Evolutionary conservation across 768 basidiomycete genomes (phyloP).

Genomic region (Vararia minispora): DNA sequence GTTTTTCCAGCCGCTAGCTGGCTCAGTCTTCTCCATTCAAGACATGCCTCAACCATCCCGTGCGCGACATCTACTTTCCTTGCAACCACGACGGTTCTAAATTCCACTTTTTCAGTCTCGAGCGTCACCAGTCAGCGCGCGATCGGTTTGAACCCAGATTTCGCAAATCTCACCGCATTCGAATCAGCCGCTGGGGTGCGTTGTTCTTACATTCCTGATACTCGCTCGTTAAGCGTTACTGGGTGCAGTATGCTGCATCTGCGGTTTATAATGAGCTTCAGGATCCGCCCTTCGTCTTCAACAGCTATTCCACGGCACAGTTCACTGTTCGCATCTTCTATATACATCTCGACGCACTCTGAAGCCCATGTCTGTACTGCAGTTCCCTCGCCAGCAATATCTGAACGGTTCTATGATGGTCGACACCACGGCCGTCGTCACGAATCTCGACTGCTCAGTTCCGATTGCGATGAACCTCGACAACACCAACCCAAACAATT

Average conservation of each 20-base stretch:
- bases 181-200: conserved; percentile 12
- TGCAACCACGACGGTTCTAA: background rate
- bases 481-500: conserved; percentile 20
- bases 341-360: background rate
- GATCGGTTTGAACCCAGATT: conserved; percentile 9
- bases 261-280: conserved; percentile 28
- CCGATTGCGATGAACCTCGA: conserved; percentile 18
- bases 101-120: background rate
- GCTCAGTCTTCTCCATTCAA: conserved; percentile 21
- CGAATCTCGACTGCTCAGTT: conserved; percentile 35
- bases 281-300: conserved; percentile 47
- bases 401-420: conserved; percentile 43
- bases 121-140: conserved; percentile 6
- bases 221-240: conserved; percentile 3
- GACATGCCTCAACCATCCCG: conserved; percentile 19
- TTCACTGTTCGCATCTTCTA: conserved; percentile 30
- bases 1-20: conserved; percentile 48
- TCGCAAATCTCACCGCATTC: conserved; percentile 6
- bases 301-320: conserved; percentile 41
- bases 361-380: background rate
- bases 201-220: conserved; percentile 24
- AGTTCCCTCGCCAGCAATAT: conserved; percentile 33
- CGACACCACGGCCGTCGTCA: conserved; percentile 39
- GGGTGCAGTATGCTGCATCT: conserved; percentile 9
- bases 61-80: conserved; percentile 23